Evolutionary conservation across 2,329 filamentous ascomycete species (phyloP), one percentile per base, ranked within the genome.

Genomic region (Talaromyces sp.): DNA sequence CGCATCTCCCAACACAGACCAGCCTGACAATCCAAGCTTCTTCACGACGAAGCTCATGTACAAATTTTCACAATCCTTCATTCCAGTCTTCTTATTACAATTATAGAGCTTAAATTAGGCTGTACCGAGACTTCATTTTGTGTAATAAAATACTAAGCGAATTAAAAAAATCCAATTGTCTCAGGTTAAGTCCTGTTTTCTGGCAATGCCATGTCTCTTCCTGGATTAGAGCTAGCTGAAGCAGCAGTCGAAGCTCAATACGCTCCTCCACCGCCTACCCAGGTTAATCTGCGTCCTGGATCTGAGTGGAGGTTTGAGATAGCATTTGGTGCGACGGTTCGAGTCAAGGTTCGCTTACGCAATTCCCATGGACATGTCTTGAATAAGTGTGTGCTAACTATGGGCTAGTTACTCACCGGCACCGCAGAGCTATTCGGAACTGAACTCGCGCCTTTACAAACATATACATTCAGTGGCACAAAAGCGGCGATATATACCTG

Each of bases 391-490:
- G 14, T 35, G 19, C 50, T 54, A 16, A 52, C 48, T 16, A 52
- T 11, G 31, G 37, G 50, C 31, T 60, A 93, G 81, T 83, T 98
- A 31, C 79, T 92, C 64, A 87, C 85, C 39, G 95, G 95, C 67
- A 92, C 89, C 1, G 95, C 94, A 58, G 95, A 99, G 78, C 88
- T 96, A 73, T 97, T 98, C 75, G 95, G 95, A 74, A 93, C 94
- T 63, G 95, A 99, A 80, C 89, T 99, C 50, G 93, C 93, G 11
- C 84, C 87, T 10, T 90, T 90, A 64, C 90, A 90, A 60, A 84
- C 86, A 10, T 98, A 98, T 81, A 88, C 84, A 37, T 94, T 99
- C 77, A 85, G 86, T 54, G 91, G 92, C 64, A 86, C 86, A 70
- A 96, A 96, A 81, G 90, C 91, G 65, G 93, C 94, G 67, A 90